Evolutionary conservation across 495 filamentous ascomycete species (phyloP), one percentile per base, ranked within the genome.

Genomic region (Lasiosphaeria miniovina): DNA sequence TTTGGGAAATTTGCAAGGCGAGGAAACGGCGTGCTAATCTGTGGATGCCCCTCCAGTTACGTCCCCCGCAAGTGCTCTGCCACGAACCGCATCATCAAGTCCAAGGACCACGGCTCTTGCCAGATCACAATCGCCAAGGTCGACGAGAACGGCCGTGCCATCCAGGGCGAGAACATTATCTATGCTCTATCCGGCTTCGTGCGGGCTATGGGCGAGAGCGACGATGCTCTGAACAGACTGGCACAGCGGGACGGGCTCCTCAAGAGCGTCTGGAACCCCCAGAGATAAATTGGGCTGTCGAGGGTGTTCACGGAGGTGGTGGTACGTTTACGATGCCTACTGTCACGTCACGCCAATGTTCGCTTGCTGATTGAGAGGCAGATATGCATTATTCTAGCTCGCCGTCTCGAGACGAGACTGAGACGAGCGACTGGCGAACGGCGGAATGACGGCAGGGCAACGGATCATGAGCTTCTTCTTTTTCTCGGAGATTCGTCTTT

Each of bases 101-200:
- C 94, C 82, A 96, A 97, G 81, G 94, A 95, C 81, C 90, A 95
- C 83, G 90, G 89, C 68, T 92, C 89, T 57, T 93, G 92, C 68
- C 89, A 96, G 82, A 89, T 96, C 76, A 88, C 88, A 67, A 82
- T 94, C 73, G 90, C 87, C 74, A 94, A 94, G 81, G 91, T 98
- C 67, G 94, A 97, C 78, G 94, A 99, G 85, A 93, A 90, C 81
- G 93, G 94, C 66, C 89, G 93, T 69, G 76, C 77, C 66, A 91
- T 97, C 84, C 94, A 91, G 63, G 91, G 91, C 71, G 94, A 98
- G 83, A 96, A 91, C 86, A 88, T 96, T 78, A 88, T 90, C 70
- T 97, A 96, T 74, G 95, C 94, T 64, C 87, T 99, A 54, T 96
- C 91, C 80, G 94, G 94, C 56, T 99, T 99, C 83, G 91, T 99